Evolutionary conservation across 1,284 basidiomycete species (phyloP), one percentile per base, ranked within the genome.

Genomic region (Trametes pubescens): DNA sequence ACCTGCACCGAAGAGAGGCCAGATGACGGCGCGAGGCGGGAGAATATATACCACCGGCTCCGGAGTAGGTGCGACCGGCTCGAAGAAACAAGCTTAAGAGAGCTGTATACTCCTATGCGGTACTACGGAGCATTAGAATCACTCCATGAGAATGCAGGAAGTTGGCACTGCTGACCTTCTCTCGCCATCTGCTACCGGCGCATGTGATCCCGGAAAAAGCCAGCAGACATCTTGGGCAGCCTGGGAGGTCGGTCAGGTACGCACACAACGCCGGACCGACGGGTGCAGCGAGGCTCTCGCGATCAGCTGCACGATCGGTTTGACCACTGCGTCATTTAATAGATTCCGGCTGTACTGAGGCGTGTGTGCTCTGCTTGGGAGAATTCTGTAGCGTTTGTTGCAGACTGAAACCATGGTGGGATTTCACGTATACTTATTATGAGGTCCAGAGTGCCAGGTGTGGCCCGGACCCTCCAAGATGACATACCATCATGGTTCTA

Each of bases 1-100:
- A 57, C 34, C 34, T 18, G 35, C 38, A 29, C 60, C 57, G 60
- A 56, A 26, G 18, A 57, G 43, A 59, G 61, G 53, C 64, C 64
- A 61, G 48, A 51, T 59, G 57, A 59, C 46, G 60, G 53, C 1
- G 37, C 24, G 37, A 32, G 10, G 22, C 35, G 49, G 29, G 14
- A 8, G 21, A 52, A 54, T 54, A 43, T 29, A 40, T 51, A 32
- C 16, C 49, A 16, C 18, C 49, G 49, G 49, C 52, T 16, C 52
- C 52, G 51, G 52, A 29, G 52, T 40, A 40, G 22, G 22, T 26
- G 52, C 52, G 52, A 29, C 24, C 24, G 22, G 18, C 34, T 7
- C 22, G 51, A 54, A 37, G 22, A 16, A 4, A 47, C 43, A 37
- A 37, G 51, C 43, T 34, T n/a, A 21, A 37, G 37, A 38, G 35